These are phyloP conservation scores for Exidia glandulosa DNA, from an alignment of 768 basidiomycete genomes.

Conservation along the genomic window DNA sequence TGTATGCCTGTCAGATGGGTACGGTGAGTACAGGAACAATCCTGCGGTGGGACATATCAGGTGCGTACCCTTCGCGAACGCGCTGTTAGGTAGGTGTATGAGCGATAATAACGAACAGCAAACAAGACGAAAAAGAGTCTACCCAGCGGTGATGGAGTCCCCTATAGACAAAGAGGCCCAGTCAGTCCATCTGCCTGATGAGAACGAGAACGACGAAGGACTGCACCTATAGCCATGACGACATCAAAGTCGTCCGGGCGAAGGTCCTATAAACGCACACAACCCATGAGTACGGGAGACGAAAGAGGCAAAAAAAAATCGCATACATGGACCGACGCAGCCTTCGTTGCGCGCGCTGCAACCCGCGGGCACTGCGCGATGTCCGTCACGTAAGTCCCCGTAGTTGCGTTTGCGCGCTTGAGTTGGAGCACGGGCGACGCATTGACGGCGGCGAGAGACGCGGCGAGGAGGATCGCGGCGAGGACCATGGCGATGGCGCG, in stretches of 20 bases:
- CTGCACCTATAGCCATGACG: conserved; percentile 4
- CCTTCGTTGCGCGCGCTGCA: neutral
- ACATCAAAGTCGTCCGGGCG: neutral
- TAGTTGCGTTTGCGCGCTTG: neutral
- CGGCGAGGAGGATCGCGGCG: neutral
- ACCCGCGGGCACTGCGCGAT: neutral
- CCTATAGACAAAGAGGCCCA: too few relatives aligned
- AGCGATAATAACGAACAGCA: too few relatives aligned
- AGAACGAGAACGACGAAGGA: too few relatives aligned
- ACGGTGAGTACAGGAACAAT: neutral
- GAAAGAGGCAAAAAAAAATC: neutral
- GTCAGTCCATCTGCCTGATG: too few relatives aligned
- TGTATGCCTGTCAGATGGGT: conserved; percentile 1
- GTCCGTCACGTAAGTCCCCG: neutral
- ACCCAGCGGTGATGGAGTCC: conserved; percentile 4
- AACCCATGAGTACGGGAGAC: too few relatives aligned
- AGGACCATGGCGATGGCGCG: too few relatives aligned
- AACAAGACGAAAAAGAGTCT: too few relatives aligned
- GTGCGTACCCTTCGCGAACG: too few relatives aligned
- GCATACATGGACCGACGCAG: neutral
- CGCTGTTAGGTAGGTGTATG: too few relatives aligned
- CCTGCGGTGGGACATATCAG: too few relatives aligned
- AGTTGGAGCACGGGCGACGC: neutral
- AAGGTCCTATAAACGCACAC: neutral
- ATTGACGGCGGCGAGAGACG: neutral